Evolutionary conservation across 352 stramenopile species (phyloP).

Genomic region (Phytophthora fragariae): DNA sequence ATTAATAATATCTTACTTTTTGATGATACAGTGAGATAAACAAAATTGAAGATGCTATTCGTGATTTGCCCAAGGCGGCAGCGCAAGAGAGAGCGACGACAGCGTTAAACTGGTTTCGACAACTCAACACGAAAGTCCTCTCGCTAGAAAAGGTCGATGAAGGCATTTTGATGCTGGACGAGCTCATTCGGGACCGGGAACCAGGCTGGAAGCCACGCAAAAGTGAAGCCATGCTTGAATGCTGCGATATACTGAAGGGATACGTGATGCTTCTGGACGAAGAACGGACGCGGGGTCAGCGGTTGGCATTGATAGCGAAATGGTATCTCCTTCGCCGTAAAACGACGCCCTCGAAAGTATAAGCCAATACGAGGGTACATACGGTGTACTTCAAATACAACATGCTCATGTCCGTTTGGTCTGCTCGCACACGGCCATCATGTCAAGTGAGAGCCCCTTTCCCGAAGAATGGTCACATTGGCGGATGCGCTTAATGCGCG

Average conservation of each 20-base stretch:
- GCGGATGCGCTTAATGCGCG: not conserved
- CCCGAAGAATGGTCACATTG: not conserved
- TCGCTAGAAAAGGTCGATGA: not conserved
- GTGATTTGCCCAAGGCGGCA: not conserved
- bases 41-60: not conserved
- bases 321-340: not conserved
- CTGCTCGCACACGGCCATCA: not conserved
- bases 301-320: not conserved
- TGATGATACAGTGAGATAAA: not conserved
- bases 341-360: not conserved
- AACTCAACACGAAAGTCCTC: not conserved
- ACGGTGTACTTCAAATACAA: no score
- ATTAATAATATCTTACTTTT: not conserved
- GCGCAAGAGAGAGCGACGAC: not conserved
- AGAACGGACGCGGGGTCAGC: no score
- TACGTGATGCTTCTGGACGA: not conserved
- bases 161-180: not conserved
- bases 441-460: not conserved
- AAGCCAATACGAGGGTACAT: no score
- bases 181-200: not conserved
- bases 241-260: not conserved
- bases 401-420: not conserved
- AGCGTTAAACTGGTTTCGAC: not conserved
- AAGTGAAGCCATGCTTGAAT: not conserved
- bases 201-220: not conserved